Base-by-base conservation (phyloP, 345 rosid genomes). In the Eucalyptus pauciflora region DNA sequence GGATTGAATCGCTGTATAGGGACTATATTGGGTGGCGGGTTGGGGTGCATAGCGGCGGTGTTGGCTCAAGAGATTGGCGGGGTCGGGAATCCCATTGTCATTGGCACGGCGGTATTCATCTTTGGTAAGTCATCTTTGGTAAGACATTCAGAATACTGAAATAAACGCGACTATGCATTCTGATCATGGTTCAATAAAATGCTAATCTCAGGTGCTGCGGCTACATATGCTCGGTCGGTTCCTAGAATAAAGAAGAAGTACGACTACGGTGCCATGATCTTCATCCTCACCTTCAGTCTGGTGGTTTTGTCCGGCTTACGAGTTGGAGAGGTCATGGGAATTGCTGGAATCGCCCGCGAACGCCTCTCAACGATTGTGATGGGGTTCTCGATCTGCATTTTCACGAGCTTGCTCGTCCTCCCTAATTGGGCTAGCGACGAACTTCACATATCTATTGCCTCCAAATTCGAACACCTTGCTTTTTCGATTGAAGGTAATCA, bases 351-450 rank as follows among this genome's bases (percentile, higher is more conserved):
- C 89, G 97, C 97, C 7, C 95, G 94, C 29, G 92, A 94, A 86
- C 95, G 99, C 45, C 94, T 97, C 86, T 85, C 93, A 87, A 95
- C 96, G 85, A 95, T 97, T 7, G 88, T 91, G 37, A 90, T 96
- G 92, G 99, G 99, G 58, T 97, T 96, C 89, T 87, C 50, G 6
- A 88, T 94, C 91, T 95, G 97, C 92, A 91, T 96, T 83, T 92
- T 91, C 62, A 91, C 89, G 22, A 94, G 94, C 93, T 91, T 97
- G 51, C 91, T 95, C 41, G 60, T 96, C 43, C 95, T 94, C 29
- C 99, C 99, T 24, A 93, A 94, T 4, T 96, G 99, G 99, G 96
- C 99, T 45, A 90, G 99, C 48, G 98, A 97, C 69, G 99, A 97
- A 90, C 97, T 98, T 88, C 99, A 97, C 50, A 88, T 90, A 52